Base-by-base conservation (phyloP, 2,329 filamentous ascomycete species). In the Cladorrhinum sp. region DNA sequence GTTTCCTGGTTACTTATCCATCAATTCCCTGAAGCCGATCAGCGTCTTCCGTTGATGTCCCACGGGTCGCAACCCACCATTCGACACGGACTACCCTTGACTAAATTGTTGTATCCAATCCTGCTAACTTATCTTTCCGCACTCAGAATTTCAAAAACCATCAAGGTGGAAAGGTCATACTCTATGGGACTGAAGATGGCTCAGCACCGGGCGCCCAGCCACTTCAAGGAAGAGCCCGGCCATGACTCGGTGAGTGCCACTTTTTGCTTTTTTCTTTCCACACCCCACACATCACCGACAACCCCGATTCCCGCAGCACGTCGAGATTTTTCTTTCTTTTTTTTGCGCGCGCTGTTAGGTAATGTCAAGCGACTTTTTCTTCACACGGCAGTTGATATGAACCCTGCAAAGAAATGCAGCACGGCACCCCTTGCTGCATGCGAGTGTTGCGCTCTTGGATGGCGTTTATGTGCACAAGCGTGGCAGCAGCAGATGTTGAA, bases 121-220 rank as follows among this genome's bases (percentile, higher is more conserved):
- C 20, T 18, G 18, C 58, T 62, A 42, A 60, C 62, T 52, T 10
- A 33, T 48, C 20, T 55, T 26, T 20, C 54, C 39, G 16, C 54
- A 18, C 39, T 20, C 18, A 49, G 39, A 26, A 57, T 8, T 10
- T 20, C 10, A 30, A 21, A 18, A 57, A 9, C 2, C 21, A 57
- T 23, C 21, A 33, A 20, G 18, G 42, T 57, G 26, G 21, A 46
- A 28, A 36, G 42, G 39, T 55, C 55, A 46, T 60, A 54, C 60
- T 66, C 64, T 67, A 78, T 78, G 76, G 73, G 76, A 70, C 74
- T 76, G 69, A 75, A 75, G 68, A 80, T 80, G 77, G 75, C 75
- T 66, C 76, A 77, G 66, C 76, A 77, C 65, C 75, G 76, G 65
- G 74, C 72, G 69, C 70, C 75, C 58, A 73, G 73, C 71, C 73